Evolutionary conservation across 2,329 filamentous ascomycete species (phyloP).

Genomic region (Bertia moriformis): DNA sequence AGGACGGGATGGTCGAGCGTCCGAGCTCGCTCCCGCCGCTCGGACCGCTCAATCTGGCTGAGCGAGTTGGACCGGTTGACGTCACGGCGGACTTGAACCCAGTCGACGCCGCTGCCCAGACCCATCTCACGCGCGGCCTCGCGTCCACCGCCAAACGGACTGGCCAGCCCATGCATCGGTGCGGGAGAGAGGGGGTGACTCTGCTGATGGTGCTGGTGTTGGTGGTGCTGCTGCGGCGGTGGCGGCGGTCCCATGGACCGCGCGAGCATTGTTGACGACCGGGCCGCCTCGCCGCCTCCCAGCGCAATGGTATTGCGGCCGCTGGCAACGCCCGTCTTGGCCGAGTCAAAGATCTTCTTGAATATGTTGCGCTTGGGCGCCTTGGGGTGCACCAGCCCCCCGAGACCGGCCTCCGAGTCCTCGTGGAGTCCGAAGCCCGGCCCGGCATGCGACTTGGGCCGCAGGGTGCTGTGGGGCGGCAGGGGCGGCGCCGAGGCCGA

Average conservation of each 20-base stretch:
- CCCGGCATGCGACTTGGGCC: slow-evolving; percentile 27
- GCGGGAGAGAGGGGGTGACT: slow-evolving; percentile 10
- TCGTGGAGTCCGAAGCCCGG: slow-evolving; percentile 37
- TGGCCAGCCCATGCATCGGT: slow-evolving; percentile 16
- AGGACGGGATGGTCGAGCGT: slow-evolving; percentile 87
- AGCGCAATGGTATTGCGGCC: slow-evolving; percentile 72
- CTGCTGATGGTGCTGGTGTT: slow-evolving; percentile 36
- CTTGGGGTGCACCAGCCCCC: slow-evolving; percentile 67
- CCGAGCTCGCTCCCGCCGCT: slow-evolving; percentile 76
- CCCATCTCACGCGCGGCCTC: slow-evolving; percentile 59
- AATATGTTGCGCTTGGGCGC: slow-evolving; percentile 79
- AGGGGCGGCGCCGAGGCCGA: no score
- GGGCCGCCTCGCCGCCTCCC: slow-evolving; percentile 27
- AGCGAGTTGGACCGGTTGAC: slow-evolving; percentile 90
- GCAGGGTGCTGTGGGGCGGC: no score
- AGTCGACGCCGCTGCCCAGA: slow-evolving; percentile 52
- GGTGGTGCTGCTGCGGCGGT: no score
- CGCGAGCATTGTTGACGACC: slow-evolving; percentile 9
- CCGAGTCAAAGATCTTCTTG: slow-evolving; percentile 86
- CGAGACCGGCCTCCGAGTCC: slow-evolving; percentile 56
- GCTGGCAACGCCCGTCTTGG: slow-evolving; percentile 83
- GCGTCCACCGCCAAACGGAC: slow-evolving; percentile 18
- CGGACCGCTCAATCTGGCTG: slow-evolving; percentile 72
- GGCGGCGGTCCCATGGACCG: slow-evolving; percentile 20
- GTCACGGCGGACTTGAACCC: slow-evolving; percentile 94